phyloP scores from a whole-genome alignment of 768 basidiomycete species.

The Fistulinella prunicolor region DNA sequence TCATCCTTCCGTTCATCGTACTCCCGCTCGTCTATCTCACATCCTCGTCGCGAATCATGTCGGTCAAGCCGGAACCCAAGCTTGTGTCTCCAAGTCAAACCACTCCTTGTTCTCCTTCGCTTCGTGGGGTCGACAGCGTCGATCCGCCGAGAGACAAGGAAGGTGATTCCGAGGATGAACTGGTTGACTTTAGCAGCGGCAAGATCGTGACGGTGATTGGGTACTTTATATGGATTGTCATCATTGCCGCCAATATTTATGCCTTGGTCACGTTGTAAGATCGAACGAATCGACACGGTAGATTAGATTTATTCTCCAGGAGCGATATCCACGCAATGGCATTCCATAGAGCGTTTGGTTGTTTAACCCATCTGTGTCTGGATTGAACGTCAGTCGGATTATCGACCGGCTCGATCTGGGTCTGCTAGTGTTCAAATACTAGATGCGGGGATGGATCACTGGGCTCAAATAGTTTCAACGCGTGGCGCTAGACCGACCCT shows the following conservation, averaged over 20 bases:
- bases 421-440: too few relatives aligned
- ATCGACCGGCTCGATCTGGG: too few relatives aligned
- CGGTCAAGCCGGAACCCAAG: conserved; percentile 35
- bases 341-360: too few relatives aligned
- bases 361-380: too few relatives aligned
- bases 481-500: too few relatives aligned
- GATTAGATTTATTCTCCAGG: too few relatives aligned
- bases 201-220: conserved; percentile 50
- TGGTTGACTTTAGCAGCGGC: conserved; percentile 64
- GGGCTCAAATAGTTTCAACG: too few relatives aligned
- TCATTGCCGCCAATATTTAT: conserved; percentile 73
- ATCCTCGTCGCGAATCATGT: conserved; percentile 65
- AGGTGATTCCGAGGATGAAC: conserved; percentile 29
- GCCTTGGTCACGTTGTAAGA: conserved; percentile 57
- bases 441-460: too few relatives aligned
- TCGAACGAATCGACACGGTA: too few relatives aligned
- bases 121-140: neutral
- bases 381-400: too few relatives aligned
- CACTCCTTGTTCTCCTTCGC: neutral
- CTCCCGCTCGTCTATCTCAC: conserved; percentile 79
- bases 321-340: too few relatives aligned
- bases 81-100: neutral
- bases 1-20: conserved; percentile 84
- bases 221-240: conserved; percentile 57
- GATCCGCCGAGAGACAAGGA: conserved; percentile 8